Evolutionary conservation across 1,284 basidiomycete species (phyloP), one percentile per base, ranked within the genome.

Genomic region (Heterobasidion parviporum): DNA sequence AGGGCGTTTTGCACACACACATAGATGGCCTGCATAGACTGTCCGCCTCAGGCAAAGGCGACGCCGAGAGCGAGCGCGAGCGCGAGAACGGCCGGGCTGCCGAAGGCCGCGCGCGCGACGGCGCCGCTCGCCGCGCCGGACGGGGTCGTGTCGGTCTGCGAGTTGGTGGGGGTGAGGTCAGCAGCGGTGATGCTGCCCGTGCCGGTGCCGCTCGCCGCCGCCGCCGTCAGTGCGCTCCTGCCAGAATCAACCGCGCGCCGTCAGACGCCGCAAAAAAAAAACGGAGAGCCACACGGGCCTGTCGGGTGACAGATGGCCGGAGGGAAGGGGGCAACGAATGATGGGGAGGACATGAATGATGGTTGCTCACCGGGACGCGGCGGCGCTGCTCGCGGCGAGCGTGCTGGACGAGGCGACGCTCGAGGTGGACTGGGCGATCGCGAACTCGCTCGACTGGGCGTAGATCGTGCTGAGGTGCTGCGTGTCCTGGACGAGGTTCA

Each of bases 361-460:
- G 26, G 26, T 26, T 26, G 26, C 26, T 26, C 26, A 26, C 26
- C 4, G 26, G 26, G 26, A 26, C 26, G 26, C 26, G 26, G 26
- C 26, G 26, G 26, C 26, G 26, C 26, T 26, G 26, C 26, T 26
- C 26, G 26, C 26, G 4, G 26, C 26, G 26, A 26, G 4, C 26
- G 26, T 26, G 26, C 12, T 41, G 4, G 38, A 41, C 12, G 49
- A 33, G 15, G 49, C 49, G 34, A 36, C 33, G 18, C 32, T 34
- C 3, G 49, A 50, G 54, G 68, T 62, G 41, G 65, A 57, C 1
- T 63, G 57, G 49, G 67, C 73, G 68, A 92, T 84, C 56, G 65
- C 65, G 66, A 87, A 89, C 54, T 77, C 60, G 15, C 51, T 48
- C 16, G 83, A 90, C 70, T 92, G 87, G 49, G 89, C 86, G 54